Evolutionary conservation across 768 basidiomycete species (phyloP), one percentile per base, ranked within the genome.

Genomic region (Harrya chromipes): DNA sequence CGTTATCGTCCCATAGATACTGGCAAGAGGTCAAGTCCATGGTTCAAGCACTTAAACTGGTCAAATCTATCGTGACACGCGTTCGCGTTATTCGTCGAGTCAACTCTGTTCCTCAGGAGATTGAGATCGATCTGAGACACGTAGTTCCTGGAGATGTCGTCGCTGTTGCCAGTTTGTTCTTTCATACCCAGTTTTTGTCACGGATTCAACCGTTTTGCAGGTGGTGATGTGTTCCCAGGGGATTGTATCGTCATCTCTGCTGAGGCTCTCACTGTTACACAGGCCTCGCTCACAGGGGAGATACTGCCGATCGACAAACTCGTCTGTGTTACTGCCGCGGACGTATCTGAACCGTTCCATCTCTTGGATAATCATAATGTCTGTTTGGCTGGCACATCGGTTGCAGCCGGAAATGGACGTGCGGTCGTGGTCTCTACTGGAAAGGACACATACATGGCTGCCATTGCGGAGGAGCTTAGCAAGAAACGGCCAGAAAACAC

Each of bases 201-300:
- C 24, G 19, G 26, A 39, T 17, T 45, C 36, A 40, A 29, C 17
- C 4, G 1, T 23, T 44, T 38, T 26, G 36, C 39, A 70, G 66
- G 68, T 31, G 66, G 65, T 37, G 65, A 69, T 38, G 70, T 70
- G 49, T 69, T 70, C 40, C 69, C 69, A 17, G 69, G 70, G 19
- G 69, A 70, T 24, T 70, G 65, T 29, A 16, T 72, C 26, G 8
- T 72, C n/a, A 54, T 69, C 23, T 65, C 57, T 38, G 64, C 70
- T 5, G 65, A 69, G 45, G 58, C 69, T n/a, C 36, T 70, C 46
- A 52, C 69, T 11, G n/a, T 70, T 24, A 55, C 69, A 6, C 69
- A 70, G 41, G 70, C 70, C 3, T 70, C 69, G 5, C 65, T 70
- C 49, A 70, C 69, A 13, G 69, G 69, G 35, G 69, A 70, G 58